Percentiles rank a stretch among this genome's conserved stretches.
phyloP scores from a whole-genome alignment of 441 rosid species.

The Metrosideros polymorpha region DNA sequence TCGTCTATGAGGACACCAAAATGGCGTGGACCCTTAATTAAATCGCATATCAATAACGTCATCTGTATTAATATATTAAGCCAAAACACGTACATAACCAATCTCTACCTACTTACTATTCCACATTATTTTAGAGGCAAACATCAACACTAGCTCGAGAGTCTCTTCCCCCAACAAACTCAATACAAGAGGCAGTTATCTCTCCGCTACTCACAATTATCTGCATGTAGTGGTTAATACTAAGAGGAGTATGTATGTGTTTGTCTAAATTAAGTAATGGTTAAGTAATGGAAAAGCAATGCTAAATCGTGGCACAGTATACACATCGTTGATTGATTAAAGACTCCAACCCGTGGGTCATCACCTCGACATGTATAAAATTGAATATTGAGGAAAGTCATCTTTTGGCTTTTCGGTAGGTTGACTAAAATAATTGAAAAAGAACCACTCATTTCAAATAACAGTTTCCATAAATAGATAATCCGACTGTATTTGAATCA shows the following conservation, averaged over 20 bases:
- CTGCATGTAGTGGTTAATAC: background rate
- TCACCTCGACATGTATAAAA: background rate
- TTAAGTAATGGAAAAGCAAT: background rate
- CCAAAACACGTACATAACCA: background rate
- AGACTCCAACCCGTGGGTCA: background rate
- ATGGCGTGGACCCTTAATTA: background rate
- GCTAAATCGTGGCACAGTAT: background rate
- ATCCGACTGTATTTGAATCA: background rate
- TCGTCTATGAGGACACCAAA: background rate
- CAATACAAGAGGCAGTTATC: no score
- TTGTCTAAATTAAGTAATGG: background rate
- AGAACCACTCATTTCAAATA: background rate
- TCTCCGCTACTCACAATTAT: background rate
- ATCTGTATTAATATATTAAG: no score
- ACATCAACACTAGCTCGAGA: no score
- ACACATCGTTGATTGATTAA: background rate
- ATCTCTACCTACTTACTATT: no score
- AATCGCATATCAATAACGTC: background rate
- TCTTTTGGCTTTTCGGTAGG: background rate
- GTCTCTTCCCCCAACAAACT: no score
- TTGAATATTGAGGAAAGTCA: background rate
- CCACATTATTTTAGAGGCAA: no score
- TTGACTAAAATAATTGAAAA: background rate
- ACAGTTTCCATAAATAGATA: background rate
- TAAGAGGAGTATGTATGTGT: background rate